phyloP scores from a whole-genome alignment of 1,284 basidiomycete species.

The Apiotrichum gracile region DNA sequence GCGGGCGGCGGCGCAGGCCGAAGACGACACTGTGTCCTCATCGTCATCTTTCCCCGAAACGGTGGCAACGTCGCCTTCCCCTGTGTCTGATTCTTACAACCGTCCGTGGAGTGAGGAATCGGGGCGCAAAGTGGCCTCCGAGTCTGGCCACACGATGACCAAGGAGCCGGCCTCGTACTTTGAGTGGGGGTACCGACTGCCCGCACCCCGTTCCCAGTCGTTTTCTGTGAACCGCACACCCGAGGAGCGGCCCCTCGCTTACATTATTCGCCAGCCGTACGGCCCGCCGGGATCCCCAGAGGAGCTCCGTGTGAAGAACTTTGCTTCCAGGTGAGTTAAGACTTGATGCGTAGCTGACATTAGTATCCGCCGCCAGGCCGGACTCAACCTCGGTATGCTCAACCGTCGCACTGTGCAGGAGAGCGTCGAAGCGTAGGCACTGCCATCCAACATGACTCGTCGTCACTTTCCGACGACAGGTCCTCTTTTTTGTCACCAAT shows the following conservation, averaged over 20 bases:
- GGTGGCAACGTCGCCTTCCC: constrained; percentile 10
- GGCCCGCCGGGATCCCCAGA: constrained; percentile 79
- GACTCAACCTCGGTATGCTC: constrained; percentile 33
- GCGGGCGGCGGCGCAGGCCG: constrained; percentile 5
- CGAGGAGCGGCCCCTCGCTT: neutral
- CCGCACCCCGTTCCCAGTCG: constrained; percentile 15
- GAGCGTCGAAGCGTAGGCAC: constrained; percentile 4
- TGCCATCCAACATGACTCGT: neutral
- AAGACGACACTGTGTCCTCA: constrained; percentile 15
- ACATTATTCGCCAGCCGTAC: constrained; percentile 64
- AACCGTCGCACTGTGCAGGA: constrained; percentile 18
- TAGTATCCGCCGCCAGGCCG: constrained; percentile 24
- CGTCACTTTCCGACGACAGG: too few species aligned
- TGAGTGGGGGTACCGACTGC: constrained; percentile 15
- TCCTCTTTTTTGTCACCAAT: neutral
- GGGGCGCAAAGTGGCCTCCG: constrained; percentile 12
- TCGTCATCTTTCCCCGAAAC: constrained; percentile 8
- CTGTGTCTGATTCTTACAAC: constrained; percentile 2
- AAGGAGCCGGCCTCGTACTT: constrained; percentile 13
- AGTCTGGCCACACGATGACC: constrained; percentile 10
- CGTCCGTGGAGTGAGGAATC: constrained; percentile 14
- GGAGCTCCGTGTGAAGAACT: constrained; percentile 82
- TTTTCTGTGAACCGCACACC: constrained; percentile 6
- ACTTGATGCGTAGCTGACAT: neutral
- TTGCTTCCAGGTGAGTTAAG: constrained; percentile 51